These are phyloP conservation scores for Tanozyma kutaoensis DNA, from an alignment of 805 yeast species.

Conservation along the genomic window DNA sequence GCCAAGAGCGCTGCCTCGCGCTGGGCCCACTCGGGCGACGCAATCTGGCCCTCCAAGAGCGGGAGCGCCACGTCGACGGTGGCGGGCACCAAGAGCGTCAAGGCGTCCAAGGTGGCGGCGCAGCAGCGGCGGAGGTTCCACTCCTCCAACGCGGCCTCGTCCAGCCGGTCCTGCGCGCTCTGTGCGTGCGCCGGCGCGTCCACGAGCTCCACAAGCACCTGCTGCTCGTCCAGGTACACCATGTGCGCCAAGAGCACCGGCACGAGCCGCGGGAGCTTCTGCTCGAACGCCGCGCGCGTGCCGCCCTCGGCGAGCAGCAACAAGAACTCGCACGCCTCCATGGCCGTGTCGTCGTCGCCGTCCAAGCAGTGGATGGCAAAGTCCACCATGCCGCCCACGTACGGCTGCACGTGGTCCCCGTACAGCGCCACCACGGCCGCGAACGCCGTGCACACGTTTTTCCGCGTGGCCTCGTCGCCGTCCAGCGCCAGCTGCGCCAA, in stretches of 20 bases:
- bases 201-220: slow-evolving; percentile 44
- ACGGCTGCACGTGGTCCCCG: slow-evolving; percentile 71
- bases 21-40: slow-evolving; percentile 68
- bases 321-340: slow-evolving; percentile 89
- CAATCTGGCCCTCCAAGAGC: slow-evolving; percentile 54
- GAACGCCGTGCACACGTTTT: slow-evolving; percentile 69
- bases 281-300: slow-evolving; percentile 2
- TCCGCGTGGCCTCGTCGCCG: slow-evolving; percentile 43
- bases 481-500: slow-evolving; percentile 63
- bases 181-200: slow-evolving; percentile 64
- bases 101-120: slow-evolving; percentile 81
- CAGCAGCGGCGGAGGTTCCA: slow-evolving; percentile 93
- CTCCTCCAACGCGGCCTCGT: slow-evolving; percentile 44
- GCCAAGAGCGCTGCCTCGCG: slow-evolving; percentile 92
- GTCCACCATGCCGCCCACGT: slow-evolving; percentile 73
- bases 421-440: slow-evolving; percentile 56
- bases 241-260: slow-evolving; percentile 70
- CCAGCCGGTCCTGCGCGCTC: slow-evolving; percentile 16
- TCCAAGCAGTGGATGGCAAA: slow-evolving; percentile 74
- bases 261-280: slow-evolving; percentile 44
- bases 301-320: slow-evolving; percentile 59
- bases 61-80: slow-evolving; percentile 65
- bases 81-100: slow-evolving; percentile 56
- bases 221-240: slow-evolving; percentile 81
- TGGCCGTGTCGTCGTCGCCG: slow-evolving; percentile 57